Evolutionary conservation across 768 basidiomycete species (phyloP).

Genomic region (Suillus occidentalis): DNA sequence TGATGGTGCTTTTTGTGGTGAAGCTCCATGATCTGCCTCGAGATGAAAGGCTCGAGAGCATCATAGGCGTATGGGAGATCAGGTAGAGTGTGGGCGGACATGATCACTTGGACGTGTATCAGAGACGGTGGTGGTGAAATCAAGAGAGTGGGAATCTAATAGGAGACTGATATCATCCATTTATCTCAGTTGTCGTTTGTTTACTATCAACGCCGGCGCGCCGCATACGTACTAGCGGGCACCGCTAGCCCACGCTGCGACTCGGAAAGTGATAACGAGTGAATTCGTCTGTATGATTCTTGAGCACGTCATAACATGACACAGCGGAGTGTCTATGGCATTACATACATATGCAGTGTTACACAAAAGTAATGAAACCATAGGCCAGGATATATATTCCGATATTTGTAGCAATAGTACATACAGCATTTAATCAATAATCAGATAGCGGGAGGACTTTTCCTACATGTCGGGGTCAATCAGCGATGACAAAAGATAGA

Average conservation of each 20-base stretch:
- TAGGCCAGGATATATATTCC: not conserved
- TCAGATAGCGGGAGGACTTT: slow-evolving; percentile 37
- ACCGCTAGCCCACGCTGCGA: no score
- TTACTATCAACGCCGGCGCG: slow-evolving; percentile 10
- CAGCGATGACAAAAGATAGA: slow-evolving; percentile 1
- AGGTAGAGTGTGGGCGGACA: slow-evolving; percentile 59
- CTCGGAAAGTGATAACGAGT: no score
- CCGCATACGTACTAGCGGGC: not conserved
- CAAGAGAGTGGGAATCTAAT: slow-evolving; percentile 8
- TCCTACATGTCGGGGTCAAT: slow-evolving; percentile 18
- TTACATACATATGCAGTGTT: not conserved
- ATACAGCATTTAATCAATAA: slow-evolving; percentile 21
- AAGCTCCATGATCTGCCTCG: slow-evolving; percentile 87
- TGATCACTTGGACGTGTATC: slow-evolving; percentile 20
- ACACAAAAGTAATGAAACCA: not conserved
- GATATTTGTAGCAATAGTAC: not conserved
- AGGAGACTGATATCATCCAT: slow-evolving; percentile 12
- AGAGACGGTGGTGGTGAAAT: not conserved
- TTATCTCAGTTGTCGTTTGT: slow-evolving; percentile 21
- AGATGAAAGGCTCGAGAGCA: slow-evolving; percentile 94
- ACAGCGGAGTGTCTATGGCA: not conserved
- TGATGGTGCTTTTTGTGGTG: slow-evolving; percentile 97
- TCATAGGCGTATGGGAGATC: slow-evolving; percentile 77
- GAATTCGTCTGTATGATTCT: no score
- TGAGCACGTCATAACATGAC: no score